Evolutionary conservation across 495 filamentous ascomycete genomes (phyloP).

Genomic region (Bacidia gigantensis): DNA sequence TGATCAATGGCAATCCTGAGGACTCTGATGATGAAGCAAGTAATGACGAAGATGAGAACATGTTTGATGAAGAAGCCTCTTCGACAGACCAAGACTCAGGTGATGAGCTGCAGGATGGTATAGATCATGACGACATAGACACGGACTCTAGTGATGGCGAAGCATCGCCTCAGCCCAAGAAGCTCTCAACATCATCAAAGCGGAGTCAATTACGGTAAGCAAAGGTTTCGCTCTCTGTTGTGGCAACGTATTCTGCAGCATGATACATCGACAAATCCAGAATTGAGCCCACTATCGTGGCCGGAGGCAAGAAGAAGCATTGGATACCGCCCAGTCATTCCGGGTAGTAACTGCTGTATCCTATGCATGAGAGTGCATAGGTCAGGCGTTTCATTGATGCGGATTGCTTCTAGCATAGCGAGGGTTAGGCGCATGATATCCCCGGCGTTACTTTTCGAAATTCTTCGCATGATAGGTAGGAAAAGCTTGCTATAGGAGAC

Average conservation of each 20-base stretch:
- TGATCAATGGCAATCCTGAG: slow-evolving; percentile 13
- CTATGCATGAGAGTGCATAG: slow-evolving; percentile 23
- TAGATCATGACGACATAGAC: slow-evolving; percentile 14
- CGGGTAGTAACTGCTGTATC: slow-evolving; percentile 8
- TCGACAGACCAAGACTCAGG: slow-evolving; percentile 18
- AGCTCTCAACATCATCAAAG: slow-evolving; percentile 12
- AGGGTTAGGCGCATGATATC: slow-evolving; percentile 17
- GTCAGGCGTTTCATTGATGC: slow-evolving; percentile 16
- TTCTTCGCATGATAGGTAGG: neutral
- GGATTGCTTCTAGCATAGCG: slow-evolving; percentile 16
- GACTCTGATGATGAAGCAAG: slow-evolving; percentile 22
- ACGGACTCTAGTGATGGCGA: slow-evolving; percentile 14
- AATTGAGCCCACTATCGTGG: too few relatives aligned
- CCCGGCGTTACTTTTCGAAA: slow-evolving; percentile 12
- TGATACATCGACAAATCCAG: too few relatives aligned
- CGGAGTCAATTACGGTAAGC: neutral
- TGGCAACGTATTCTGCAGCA: neutral
- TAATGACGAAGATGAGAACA: slow-evolving; percentile 14
- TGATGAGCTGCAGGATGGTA: slow-evolving; percentile 12
- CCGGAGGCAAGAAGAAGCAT: slow-evolving; percentile 19
- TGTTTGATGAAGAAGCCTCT: slow-evolving; percentile 17
- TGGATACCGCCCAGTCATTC: slow-evolving; percentile 4
- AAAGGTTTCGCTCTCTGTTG: neutral
- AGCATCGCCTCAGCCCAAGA: slow-evolving; percentile 13
- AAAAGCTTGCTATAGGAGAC: neutral